These are phyloP conservation scores for Emericellopsis terricola DNA, from an alignment of 495 filamentous ascomycete species.

Conservation along the genomic window DNA sequence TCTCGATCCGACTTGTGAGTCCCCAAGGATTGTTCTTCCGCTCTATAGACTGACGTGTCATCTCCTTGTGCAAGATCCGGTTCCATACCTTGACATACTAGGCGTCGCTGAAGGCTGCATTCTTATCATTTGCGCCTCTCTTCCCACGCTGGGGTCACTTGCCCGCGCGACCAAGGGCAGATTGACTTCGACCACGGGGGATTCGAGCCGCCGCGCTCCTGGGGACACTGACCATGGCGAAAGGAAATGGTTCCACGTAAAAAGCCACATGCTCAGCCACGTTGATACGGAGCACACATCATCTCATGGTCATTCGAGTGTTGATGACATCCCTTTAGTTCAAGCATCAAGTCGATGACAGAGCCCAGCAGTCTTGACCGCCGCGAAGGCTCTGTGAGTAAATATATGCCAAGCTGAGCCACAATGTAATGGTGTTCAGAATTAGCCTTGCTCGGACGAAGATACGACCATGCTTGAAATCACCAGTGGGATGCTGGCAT, in stretches of 20 bases:
- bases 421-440: too few relatives aligned
- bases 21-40: not conserved
- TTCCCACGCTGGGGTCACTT: constrained; percentile 10
- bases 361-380: too few relatives aligned
- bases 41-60: not conserved
- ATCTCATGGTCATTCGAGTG: constrained; percentile 8
- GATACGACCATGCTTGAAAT: too few relatives aligned
- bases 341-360: too few relatives aligned
- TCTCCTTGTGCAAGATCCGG: constrained; percentile 7
- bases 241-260: constrained; percentile 4
- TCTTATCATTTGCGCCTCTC: constrained; percentile 12
- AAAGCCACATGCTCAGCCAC: constrained; percentile 4
- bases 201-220: constrained; percentile 3
- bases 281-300: constrained; percentile 4
- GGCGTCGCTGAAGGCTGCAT: constrained; percentile 12
- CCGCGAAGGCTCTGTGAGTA: too few relatives aligned
- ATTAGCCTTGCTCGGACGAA: too few relatives aligned
- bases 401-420: too few relatives aligned
- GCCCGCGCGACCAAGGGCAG: constrained; percentile 8
- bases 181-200: constrained; percentile 6
- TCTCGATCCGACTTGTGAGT: constrained; percentile 12
- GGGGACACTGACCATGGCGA: constrained; percentile 4
- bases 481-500: too few relatives aligned
- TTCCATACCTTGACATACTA: constrained; percentile 12
- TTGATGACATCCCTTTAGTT: constrained; percentile 9